Percentiles rank a stretch among this genome's conserved stretches.
Evolutionary conservation across 2,329 filamentous ascomycete species (phyloP).

Genomic region (Orbilia javanica): DNA sequence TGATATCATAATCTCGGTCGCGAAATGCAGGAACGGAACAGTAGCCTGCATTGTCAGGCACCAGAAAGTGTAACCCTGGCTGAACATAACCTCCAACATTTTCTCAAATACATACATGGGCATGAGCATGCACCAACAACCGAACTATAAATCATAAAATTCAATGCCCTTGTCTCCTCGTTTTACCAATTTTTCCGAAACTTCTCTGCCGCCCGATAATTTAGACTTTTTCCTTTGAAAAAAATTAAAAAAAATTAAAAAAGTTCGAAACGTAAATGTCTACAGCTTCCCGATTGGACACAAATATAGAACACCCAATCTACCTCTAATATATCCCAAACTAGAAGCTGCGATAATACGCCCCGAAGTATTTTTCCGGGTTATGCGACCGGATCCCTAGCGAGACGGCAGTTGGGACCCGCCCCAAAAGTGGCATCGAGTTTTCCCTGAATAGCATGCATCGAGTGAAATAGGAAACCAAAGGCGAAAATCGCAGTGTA

Average conservation of each 20-base stretch:
- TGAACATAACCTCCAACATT: too few relatives aligned
- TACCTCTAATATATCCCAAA: not conserved
- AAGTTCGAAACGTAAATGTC: not conserved
- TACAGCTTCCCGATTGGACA: constrained; percentile 5
- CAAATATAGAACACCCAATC: not conserved
- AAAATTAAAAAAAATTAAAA: not conserved
- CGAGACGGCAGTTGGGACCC: not conserved
- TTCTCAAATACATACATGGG: too few relatives aligned
- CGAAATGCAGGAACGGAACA: not conserved
- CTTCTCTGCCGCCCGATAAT: not conserved
- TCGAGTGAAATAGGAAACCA: not conserved
- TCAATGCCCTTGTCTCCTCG: not conserved
- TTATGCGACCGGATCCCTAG: not conserved
- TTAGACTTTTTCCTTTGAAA: not conserved
- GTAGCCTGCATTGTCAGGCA: not conserved
- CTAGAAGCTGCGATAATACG: not conserved
- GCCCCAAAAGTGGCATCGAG: not conserved
- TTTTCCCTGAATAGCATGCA: not conserved
- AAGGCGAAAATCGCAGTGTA: not conserved
- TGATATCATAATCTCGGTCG: not conserved
- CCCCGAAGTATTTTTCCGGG: not conserved
- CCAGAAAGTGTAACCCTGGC: too few relatives aligned
- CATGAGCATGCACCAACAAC: too few relatives aligned
- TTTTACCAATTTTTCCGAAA: constrained; percentile 19
- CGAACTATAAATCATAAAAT: too few relatives aligned